phyloP scores from a whole-genome alignment of 2,329 filamentous ascomycete species.

The Ascochyta lentis region DNA sequence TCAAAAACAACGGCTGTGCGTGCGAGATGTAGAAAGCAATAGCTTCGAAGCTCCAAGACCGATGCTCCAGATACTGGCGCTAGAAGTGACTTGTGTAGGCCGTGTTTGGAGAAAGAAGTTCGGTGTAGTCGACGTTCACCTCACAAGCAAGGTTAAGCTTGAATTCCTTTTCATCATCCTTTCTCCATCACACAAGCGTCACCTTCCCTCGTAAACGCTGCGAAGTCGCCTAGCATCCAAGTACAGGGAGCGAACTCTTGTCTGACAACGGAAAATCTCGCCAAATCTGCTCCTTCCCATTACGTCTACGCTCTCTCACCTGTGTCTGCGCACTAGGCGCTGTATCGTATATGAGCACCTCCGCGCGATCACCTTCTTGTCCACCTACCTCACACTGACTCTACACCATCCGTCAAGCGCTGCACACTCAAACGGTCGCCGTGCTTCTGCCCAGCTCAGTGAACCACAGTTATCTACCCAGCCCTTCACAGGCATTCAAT shows the following conservation, averaged over 20 bases:
- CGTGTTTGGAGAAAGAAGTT: neutral
- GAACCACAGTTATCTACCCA: no score
- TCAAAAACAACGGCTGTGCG: no score
- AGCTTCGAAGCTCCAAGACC: no score
- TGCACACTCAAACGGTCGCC: neutral
- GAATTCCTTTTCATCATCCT: neutral
- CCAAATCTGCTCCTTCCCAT: neutral
- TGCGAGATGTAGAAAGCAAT: no score
- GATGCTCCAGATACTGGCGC: neutral
- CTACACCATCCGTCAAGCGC: neutral
- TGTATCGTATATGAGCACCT: neutral
- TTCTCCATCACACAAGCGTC: neutral
- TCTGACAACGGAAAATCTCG: neutral
- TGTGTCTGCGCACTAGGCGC: neutral
- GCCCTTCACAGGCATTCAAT: neutral
- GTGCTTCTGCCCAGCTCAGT: neutral
- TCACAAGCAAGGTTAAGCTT: neutral
- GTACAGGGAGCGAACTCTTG: neutral
- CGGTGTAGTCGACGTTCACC: conserved; percentile 1
- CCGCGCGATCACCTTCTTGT: neutral
- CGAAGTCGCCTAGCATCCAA: neutral
- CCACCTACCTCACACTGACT: neutral
- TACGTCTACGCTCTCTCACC: neutral
- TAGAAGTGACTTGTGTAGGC: neutral
- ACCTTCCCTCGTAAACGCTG: neutral